Evolutionary conservation across 192 early-diverging fungal species (phyloP).

Genomic region (Coemansia reversa): DNA sequence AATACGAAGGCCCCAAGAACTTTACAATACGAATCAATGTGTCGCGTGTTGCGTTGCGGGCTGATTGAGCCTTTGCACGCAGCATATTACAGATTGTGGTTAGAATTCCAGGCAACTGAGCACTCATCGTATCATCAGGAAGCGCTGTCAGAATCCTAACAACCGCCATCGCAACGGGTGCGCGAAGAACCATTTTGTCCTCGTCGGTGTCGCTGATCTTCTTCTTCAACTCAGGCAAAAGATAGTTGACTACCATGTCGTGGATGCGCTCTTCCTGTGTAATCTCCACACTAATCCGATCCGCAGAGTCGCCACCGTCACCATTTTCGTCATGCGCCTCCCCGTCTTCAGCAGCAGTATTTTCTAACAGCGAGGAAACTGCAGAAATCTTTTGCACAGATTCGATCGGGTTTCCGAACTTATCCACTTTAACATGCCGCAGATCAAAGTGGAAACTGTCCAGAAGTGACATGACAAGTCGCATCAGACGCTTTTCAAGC

Average conservation of each 20-base stretch:
- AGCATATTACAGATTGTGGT: constrained; percentile 87
- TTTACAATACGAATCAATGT: constrained; percentile 84
- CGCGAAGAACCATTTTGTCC: constrained; percentile 72
- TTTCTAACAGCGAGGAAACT: background rate
- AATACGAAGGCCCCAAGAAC: constrained; percentile 79
- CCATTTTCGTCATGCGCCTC: constrained; percentile 1
- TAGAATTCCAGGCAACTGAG: constrained; percentile 84
- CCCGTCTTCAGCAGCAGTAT: constrained; percentile 14
- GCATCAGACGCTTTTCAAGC: constrained; percentile 80
- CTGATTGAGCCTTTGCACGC: constrained; percentile 72
- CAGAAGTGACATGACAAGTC: constrained; percentile 76
- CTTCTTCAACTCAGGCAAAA: constrained; percentile 82
- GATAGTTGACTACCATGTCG: constrained; percentile 65
- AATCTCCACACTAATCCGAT: background rate
- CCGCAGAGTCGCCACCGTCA: background rate
- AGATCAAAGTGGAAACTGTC: constrained; percentile 94
- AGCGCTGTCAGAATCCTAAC: constrained; percentile 79
- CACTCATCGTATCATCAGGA: constrained; percentile 69
- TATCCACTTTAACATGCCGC: constrained; percentile 58
- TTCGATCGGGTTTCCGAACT: constrained; percentile 24
- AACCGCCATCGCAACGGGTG: constrained; percentile 85
- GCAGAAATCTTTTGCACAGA: background rate
- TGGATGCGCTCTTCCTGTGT: constrained; percentile 61
- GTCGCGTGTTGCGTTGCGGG: constrained; percentile 81
- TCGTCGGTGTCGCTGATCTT: constrained; percentile 72